These are phyloP conservation scores for Colletotrichum abscissum DNA, from an alignment of 2,329 filamentous ascomycete genomes.

Conservation along the genomic window DNA sequence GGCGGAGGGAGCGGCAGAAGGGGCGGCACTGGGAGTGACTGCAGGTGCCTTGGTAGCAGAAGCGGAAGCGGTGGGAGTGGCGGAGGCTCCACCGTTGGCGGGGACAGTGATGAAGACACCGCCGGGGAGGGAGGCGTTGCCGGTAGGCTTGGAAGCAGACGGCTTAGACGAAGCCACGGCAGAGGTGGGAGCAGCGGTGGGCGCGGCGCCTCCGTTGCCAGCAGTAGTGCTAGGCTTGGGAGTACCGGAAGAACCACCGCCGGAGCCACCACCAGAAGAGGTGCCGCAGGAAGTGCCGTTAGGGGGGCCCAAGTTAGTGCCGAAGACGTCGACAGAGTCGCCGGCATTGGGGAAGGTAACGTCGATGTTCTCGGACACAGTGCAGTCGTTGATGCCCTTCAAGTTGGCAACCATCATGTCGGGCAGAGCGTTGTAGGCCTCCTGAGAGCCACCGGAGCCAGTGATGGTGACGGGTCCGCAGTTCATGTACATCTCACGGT, in stretches of 20 bases:
- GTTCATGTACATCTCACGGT: slow-evolving; percentile 98
- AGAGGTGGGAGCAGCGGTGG: slow-evolving; percentile 35
- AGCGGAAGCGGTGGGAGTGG: slow-evolving; percentile 33
- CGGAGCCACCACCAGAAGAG: not conserved
- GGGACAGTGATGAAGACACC: slow-evolving; percentile 54
- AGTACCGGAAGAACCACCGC: not conserved
- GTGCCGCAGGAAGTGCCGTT: too few species aligned
- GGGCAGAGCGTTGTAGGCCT: slow-evolving; percentile 67
- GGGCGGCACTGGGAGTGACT: slow-evolving; percentile 23
- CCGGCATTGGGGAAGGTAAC: too few species aligned
- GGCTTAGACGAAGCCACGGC: slow-evolving; percentile 36
- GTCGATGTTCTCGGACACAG: too few species aligned
- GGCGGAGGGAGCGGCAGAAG: slow-evolving; percentile 22
- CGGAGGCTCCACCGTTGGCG: slow-evolving; percentile 31
- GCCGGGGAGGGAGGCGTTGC: slow-evolving; percentile 42
- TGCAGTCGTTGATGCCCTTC: too few species aligned
- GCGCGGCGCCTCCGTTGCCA: not conserved
- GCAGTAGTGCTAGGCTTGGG: not conserved
- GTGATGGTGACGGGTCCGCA: slow-evolving; percentile 81
- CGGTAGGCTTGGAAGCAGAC: slow-evolving; percentile 10
- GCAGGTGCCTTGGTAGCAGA: slow-evolving; percentile 36
- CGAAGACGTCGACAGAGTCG: too few species aligned
- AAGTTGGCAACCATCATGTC: too few species aligned
- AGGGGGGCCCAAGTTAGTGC: too few species aligned
- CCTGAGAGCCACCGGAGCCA: slow-evolving; percentile 58